These are phyloP conservation scores for Petunia axillaris DNA, from an alignment of 257 asterid species.

Conservation along the genomic window DNA sequence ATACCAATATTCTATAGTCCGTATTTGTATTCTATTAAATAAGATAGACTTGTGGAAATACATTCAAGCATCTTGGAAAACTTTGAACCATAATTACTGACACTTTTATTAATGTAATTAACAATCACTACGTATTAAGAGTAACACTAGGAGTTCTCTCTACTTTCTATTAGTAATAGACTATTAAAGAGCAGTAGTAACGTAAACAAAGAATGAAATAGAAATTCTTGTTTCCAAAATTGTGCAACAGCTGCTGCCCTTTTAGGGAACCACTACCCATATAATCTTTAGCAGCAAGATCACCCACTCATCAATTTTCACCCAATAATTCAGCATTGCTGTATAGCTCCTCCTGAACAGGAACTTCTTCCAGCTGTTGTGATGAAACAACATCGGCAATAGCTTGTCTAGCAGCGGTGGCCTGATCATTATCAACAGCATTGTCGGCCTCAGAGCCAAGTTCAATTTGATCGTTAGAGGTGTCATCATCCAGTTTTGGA, in stretches of 20 bases:
- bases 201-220: not conserved
- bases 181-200: not conserved
- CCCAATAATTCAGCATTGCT: constrained; percentile 64
- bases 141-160: not conserved
- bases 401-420: constrained; percentile 60
- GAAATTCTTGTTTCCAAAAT: not conserved
- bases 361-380: constrained; percentile 68
- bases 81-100: too few relatives aligned
- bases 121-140: too few relatives aligned
- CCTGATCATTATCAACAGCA: constrained; percentile 44
- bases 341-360: constrained; percentile 70
- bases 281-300: too few relatives aligned
- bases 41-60: too few relatives aligned
- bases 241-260: not conserved
- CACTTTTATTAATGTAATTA: too few relatives aligned
- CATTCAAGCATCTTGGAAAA: too few relatives aligned
- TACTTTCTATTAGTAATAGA: not conserved
- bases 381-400: constrained; percentile 65
- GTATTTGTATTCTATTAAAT: too few relatives aligned
- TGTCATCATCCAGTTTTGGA: constrained; percentile 56
- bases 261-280: not conserved
- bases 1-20: too few relatives aligned
- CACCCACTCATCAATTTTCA: constrained; percentile 24
- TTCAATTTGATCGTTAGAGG: constrained; percentile 40
- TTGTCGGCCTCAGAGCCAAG: constrained; percentile 32